Conservation (phyloP, 2,329 filamentous ascomycete species). For the Rasamsonia emersonii region DNA sequence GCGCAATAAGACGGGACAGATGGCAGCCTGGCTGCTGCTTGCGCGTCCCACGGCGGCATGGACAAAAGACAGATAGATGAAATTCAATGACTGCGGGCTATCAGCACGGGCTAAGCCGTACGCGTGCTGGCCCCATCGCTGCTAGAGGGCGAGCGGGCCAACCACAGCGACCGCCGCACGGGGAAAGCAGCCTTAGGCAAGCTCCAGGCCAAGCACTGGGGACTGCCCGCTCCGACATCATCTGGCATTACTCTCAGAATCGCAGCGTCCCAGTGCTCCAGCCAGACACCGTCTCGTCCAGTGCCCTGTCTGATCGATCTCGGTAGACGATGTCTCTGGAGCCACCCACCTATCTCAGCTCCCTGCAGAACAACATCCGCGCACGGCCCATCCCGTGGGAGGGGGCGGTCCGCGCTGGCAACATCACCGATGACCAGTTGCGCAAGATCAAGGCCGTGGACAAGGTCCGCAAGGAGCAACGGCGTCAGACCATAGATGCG, state of each 20-base stretch:
- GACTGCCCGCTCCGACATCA: conserved; percentile 5
- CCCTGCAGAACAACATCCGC: conserved; percentile 94
- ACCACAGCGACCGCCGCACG: too few species aligned
- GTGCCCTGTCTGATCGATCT: too few species aligned
- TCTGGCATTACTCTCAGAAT: conserved; percentile 4
- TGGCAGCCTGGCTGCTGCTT: too few species aligned
- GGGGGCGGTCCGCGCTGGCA: conserved; percentile 84
- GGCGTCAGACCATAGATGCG: conserved; percentile 69
- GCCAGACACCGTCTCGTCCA: conserved; percentile 1
- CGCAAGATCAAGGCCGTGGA: conserved; percentile 95
- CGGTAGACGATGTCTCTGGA: conserved; percentile 69
- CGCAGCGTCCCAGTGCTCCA: conserved; percentile 1
- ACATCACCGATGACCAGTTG: conserved; percentile 86
- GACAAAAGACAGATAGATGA: too few species aligned
- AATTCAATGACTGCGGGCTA: too few species aligned
- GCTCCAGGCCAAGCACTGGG: conserved; percentile 3
- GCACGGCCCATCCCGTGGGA: conserved; percentile 96
- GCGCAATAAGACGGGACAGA: too few species aligned
- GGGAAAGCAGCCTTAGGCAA: conserved; percentile 3
- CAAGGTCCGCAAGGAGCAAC: conserved; percentile 87
- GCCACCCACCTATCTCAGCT: conserved; percentile 76
- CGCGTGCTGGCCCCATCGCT: too few species aligned
- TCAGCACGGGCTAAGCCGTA: too few species aligned
- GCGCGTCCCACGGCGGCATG: too few species aligned
- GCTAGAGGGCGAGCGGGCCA: too few species aligned